Base-by-base conservation (phyloP, 768 basidiomycete genomes). In the Arthromyces matolae region DNA sequence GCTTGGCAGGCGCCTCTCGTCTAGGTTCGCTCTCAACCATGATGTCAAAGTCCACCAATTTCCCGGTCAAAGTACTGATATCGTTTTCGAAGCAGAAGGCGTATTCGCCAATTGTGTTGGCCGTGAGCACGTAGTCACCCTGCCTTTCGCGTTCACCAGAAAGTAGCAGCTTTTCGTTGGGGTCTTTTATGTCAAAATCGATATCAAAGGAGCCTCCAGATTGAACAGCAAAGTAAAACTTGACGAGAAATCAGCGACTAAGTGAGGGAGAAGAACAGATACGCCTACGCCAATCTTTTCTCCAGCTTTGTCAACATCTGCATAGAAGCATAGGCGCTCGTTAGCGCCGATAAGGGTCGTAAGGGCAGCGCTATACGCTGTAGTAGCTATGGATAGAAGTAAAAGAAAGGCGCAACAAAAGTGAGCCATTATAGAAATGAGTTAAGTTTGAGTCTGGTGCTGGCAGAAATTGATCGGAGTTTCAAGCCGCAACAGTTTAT, bases 201-300 rank as follows among this genome's bases (percentile, higher is more conserved):
- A 97, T 86, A 66, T 96, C 95, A 68, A 97, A 97, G 1, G 91
- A 86, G 49, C 95, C 95, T 37, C 95, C 95, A 23, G 93, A 91
- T 83, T 98, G 95, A 28, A 97, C 94, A 54, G 95, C 95, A 74
- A 93, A 98, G 73, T 97, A 97, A 71, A 99, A 97, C 81, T 97
- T 63, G n/a, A 61, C 52, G 52, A 32, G 8, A 52, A 36, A 34
- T 53, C 41, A 54, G 37, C 25, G 23, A 38, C 48, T 60, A 29
- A 51, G 47, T 31, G 49, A 20, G 39, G 35, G 29, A 37, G 14
- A 16, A 18, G 45, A 16, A 22, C 22, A 34, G 32, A 49, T 25
- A 42, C 24, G 78, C 84, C 55, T 67, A 87, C 89, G 41, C 89
- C 86, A 55, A 93, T 83, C 77, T 93, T 95, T 74, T 93, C 88